Conservation (phyloP, 164 flowering plant genomes). For the Dillenia turbinata region DNA sequence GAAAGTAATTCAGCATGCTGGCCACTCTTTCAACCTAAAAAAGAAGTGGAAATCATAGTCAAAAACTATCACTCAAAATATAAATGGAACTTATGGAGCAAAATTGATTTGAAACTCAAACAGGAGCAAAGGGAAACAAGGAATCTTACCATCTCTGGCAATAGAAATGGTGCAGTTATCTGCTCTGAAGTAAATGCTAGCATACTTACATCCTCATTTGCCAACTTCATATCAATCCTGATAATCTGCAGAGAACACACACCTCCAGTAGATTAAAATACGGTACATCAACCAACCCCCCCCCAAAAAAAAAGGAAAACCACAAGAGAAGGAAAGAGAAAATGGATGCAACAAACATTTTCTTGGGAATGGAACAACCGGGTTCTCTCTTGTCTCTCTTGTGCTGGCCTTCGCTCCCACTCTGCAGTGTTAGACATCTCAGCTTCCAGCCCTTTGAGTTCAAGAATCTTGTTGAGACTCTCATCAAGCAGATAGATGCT, state of each 20-base stretch:
- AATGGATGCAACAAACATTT: slow-evolving; percentile 50
- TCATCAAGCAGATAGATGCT: slow-evolving; percentile 97
- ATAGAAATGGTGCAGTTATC: slow-evolving; percentile 88
- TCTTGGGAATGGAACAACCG: slow-evolving; percentile 89
- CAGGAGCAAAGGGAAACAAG: neutral
- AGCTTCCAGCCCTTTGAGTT: slow-evolving; percentile 86
- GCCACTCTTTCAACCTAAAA: slow-evolving; percentile 96
- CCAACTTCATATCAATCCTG: slow-evolving; percentile 95
- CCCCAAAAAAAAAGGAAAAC: neutral
- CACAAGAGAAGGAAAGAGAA: neutral
- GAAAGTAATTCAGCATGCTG: slow-evolving; percentile 93
- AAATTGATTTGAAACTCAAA: neutral
- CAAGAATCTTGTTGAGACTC: slow-evolving; percentile 96
- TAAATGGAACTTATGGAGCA: too few species aligned
- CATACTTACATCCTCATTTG: slow-evolving; percentile 96
- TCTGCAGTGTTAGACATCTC: slow-evolving; percentile 91
- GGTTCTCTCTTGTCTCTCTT: slow-evolving; percentile 97
- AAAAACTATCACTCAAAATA: neutral
- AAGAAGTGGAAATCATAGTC: neutral
- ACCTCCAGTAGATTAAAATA: neutral
- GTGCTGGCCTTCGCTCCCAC: slow-evolving; percentile 92
- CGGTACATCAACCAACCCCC: neutral
- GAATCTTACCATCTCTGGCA: slow-evolving; percentile 86
- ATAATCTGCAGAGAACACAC: slow-evolving; percentile 53
- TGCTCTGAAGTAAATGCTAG: slow-evolving; percentile 93